Base-by-base conservation (phyloP, 2,329 filamentous ascomycete genomes). In the Penicillium polonicum region DNA sequence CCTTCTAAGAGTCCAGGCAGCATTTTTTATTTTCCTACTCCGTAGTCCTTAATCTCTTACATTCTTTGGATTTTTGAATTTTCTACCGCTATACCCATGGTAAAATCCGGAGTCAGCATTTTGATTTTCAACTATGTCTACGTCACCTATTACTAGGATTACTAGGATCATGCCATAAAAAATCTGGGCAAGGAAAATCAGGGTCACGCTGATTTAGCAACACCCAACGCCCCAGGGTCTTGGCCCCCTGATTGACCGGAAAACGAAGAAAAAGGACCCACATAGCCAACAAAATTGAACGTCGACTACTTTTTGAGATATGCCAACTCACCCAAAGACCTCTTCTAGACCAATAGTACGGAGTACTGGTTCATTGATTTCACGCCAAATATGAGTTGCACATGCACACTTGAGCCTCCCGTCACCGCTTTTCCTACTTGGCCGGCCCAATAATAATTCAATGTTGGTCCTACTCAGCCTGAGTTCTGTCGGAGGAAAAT, bases 401-500 rank as follows among this genome's bases (percentile, higher is more conserved):
- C 21, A n/a, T 33, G 23, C 5, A 19, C 33, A 45, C 7, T 56
- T 56, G 54, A 56, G 54, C 54, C 54, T 44, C 54, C 21, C 35
- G 17, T 42, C 23, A 46, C 48, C 42, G 35, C 29, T 48, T n/a
- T 21, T 55, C 6, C 13, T 21, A 41, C 39, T 31, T 42, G 15
- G 15, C 33, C 25, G 33, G 25, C 21, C 49, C 42, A 53, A 46
- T 46, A 5, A 12, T 41, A 35, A 21, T 48, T 27, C 10, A 25
- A 44, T n/a, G 5, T n/a, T 33, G 38, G n/a, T 35, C n/a, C 17
- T 19, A 12, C 15, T 36, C 21, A 19, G 29, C 19, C 25, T 41
- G 15, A 23, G 12, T 38, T 38, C 8, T 35, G 19, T 53, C 29
- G 49, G 49, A 45, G 12, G 42, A 51, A 36, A 27, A 41, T 15